A percentile compares a stretch with the other conserved stretches of the same genome.
Conservation (phyloP, 2,329 filamentous ascomycete species). For the Xenoacremonium recifei region DNA sequence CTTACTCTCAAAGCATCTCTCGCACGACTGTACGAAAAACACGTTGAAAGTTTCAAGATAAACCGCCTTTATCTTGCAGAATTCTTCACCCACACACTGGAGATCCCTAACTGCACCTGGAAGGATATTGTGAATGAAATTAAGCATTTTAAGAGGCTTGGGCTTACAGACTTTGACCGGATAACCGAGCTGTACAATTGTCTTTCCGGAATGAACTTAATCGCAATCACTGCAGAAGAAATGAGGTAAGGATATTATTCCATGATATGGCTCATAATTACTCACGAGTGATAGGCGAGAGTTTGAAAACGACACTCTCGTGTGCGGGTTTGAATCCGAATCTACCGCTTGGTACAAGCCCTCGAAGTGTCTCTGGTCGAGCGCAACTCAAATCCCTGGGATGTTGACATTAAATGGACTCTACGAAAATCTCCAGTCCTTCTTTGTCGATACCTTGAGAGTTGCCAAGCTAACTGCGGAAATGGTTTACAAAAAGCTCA, state of each 20-base stretch:
- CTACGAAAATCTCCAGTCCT: constrained; percentile 26
- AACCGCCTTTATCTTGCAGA: constrained; percentile 14
- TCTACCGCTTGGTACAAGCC: constrained; percentile 26
- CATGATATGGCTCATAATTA: not conserved
- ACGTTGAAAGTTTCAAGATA: constrained; percentile 4
- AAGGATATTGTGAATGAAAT: constrained; percentile 15
- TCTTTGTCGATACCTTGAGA: constrained; percentile 30
- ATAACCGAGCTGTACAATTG: constrained; percentile 10
- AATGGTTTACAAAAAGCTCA: constrained; percentile 33
- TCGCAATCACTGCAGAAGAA: not conserved
- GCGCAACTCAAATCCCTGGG: constrained; percentile 25
- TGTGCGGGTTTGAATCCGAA: constrained; percentile 7
- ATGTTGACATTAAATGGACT: constrained; percentile 24
- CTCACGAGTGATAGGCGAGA: not conserved
- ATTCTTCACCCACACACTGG: constrained; percentile 14
- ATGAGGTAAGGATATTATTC: constrained; percentile 8
- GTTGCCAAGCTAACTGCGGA: constrained; percentile 26
- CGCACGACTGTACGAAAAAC: constrained; percentile 13
- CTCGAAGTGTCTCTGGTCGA: constrained; percentile 34
- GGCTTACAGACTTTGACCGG: constrained; percentile 14
- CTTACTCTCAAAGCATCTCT: no score
- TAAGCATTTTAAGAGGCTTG: constrained; percentile 8
- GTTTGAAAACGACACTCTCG: constrained; percentile 11
- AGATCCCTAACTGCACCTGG: constrained; percentile 13
- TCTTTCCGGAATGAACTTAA: constrained; percentile 2